phyloP scores from a whole-genome alignment of 176 grass and related monocot species.

The Oryza brachyantha region DNA sequence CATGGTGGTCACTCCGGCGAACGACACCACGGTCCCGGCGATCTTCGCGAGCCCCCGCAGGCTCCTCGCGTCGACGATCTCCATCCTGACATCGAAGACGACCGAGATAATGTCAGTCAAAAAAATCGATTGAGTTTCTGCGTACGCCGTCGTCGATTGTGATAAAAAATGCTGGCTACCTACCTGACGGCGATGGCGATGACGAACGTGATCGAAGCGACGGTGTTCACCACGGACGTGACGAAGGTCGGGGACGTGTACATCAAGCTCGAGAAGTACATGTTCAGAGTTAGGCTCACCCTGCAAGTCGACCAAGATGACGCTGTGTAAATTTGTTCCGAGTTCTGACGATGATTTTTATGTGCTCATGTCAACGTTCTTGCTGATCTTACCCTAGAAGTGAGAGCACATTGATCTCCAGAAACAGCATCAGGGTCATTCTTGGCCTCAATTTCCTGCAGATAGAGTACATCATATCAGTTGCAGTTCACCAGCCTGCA shows the following conservation, averaged over 20 bases:
- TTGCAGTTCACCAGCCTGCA: background rate
- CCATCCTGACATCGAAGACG: conserved; percentile 41
- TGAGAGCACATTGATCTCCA: conserved; percentile 74
- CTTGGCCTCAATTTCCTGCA: conserved; percentile 67
- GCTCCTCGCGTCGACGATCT: conserved; percentile 65
- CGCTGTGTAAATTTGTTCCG: background rate
- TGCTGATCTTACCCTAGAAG: conserved; percentile 66
- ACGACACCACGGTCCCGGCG: conserved; percentile 59
- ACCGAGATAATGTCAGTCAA: background rate
- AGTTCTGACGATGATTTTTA: background rate
- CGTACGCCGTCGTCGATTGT: background rate
- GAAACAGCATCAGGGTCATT: conserved; percentile 70
- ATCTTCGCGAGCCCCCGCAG: conserved; percentile 59
- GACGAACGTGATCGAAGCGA: conserved; percentile 77
- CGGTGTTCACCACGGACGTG: conserved; percentile 63
- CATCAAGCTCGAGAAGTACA: conserved; percentile 86
- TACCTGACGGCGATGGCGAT: conserved; percentile 76
- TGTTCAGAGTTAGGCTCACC: conserved; percentile 83
- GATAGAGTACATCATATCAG: background rate
- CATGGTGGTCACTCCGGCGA: conserved; percentile 84
- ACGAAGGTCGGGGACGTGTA: conserved; percentile 91
- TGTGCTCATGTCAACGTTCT: background rate
- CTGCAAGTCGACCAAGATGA: conserved; percentile 39
- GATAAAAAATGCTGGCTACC: conserved; percentile 4
- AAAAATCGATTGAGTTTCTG: background rate